Conservation (phyloP, 192 early-diverging fungal genomes). For the Coemansia sp. region DNA sequence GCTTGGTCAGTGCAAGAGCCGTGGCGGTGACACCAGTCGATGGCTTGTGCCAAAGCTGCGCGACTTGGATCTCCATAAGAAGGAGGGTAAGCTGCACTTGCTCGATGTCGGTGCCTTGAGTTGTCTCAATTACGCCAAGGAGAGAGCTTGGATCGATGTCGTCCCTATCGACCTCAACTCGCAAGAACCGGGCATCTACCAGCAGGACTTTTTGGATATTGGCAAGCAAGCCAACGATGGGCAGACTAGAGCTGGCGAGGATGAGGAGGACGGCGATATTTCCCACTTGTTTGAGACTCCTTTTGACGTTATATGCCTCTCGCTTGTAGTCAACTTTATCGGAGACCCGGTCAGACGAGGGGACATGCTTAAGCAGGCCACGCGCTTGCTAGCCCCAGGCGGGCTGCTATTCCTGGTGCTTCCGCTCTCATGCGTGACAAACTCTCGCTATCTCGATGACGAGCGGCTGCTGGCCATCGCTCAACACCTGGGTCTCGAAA, state of each 20-base stretch:
- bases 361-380: slow-evolving; percentile 60
- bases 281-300: slow-evolving; percentile 19
- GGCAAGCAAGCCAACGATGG: background rate
- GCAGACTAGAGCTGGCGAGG: slow-evolving; percentile 8
- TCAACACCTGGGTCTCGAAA: slow-evolving; percentile 60
- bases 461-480: slow-evolving; percentile 67
- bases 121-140: slow-evolving; percentile 69
- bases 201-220: slow-evolving; percentile 83
- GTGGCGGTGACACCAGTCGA: slow-evolving; percentile 77
- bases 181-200: slow-evolving; percentile 65
- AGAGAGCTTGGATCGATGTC: slow-evolving; percentile 66
- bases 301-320: slow-evolving; percentile 79
- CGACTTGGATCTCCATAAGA: slow-evolving; percentile 17
- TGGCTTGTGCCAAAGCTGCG: slow-evolving; percentile 72
- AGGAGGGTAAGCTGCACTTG: slow-evolving; percentile 46
- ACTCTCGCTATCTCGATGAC: slow-evolving; percentile 83
- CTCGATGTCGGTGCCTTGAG: slow-evolving; percentile 85
- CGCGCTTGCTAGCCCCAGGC: slow-evolving; percentile 46
- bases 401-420: slow-evolving; percentile 76
- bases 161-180: slow-evolving; percentile 85
- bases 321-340: slow-evolving; percentile 88
- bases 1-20: slow-evolving; percentile 75
- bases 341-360: slow-evolving; percentile 71
- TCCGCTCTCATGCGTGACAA: slow-evolving; percentile 77
- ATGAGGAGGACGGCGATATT: slow-evolving; percentile 30